Evolutionary conservation across 2,329 filamentous ascomycete genomes (phyloP).

Genomic region (Hysterium pulicare): DNA sequence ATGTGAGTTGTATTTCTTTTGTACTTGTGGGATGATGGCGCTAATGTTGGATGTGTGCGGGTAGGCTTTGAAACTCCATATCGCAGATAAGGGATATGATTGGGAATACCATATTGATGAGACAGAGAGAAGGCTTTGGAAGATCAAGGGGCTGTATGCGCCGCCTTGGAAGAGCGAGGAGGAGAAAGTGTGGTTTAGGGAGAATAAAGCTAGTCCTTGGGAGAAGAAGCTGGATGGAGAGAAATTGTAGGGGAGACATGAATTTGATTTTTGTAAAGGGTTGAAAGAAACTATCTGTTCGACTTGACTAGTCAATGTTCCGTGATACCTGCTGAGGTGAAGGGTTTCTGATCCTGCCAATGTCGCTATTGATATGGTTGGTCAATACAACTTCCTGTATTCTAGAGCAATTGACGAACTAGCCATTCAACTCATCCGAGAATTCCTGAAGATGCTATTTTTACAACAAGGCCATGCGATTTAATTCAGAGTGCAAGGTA

Average conservation of each 20-base stretch:
- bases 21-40: background rate
- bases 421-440: too few species aligned
- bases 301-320: too few species aligned
- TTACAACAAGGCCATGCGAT: too few species aligned
- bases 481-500: too few species aligned
- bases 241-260: background rate
- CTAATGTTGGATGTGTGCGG: slow-evolving; percentile 14
- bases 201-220: slow-evolving; percentile 10
- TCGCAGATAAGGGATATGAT: slow-evolving; percentile 41
- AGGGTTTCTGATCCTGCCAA: too few species aligned
- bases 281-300: too few species aligned
- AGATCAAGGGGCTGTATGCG: slow-evolving; percentile 40
- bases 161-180: slow-evolving; percentile 32
- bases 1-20: slow-evolving; percentile 1
- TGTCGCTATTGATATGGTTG: too few species aligned
- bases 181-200: slow-evolving; percentile 28
- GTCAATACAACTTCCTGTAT: too few species aligned
- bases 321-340: too few species aligned
- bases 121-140: slow-evolving; percentile 44
- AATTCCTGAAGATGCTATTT: too few species aligned
- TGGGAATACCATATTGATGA: slow-evolving; percentile 45
- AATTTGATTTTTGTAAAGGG: background rate
- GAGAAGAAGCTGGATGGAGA: background rate
- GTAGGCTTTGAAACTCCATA: slow-evolving; percentile 34
- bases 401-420: too few species aligned